These are phyloP conservation scores for Aspergillus sergii DNA, from an alignment of 2,329 filamentous ascomycete species.

Conservation along the genomic window DNA sequence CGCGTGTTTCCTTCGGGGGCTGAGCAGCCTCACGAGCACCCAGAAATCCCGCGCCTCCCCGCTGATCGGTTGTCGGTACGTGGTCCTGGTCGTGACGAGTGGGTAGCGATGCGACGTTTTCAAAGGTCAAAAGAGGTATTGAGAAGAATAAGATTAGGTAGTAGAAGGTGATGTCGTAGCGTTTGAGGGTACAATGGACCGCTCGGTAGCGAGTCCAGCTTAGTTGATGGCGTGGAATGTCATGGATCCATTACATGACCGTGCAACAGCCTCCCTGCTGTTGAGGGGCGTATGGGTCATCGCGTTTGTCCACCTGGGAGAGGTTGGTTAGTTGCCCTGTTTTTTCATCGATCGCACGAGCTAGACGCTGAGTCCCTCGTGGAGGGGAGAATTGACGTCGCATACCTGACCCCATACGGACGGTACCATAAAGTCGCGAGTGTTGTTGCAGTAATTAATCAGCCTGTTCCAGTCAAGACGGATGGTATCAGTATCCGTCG, in stretches of 20 bases:
- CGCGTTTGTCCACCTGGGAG: conserved; percentile 78
- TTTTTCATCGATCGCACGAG: neutral
- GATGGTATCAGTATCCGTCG: conserved; percentile 8
- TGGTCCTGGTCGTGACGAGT: neutral
- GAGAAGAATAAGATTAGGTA: conserved; percentile 20
- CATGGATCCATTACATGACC: conserved; percentile 72
- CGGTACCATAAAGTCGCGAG: conserved; percentile 98
- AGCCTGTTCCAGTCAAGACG: conserved; percentile 61
- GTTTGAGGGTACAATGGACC: conserved; percentile 24
- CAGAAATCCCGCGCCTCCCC: conserved; percentile 6
- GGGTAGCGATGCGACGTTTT: neutral
- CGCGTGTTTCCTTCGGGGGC: conserved; percentile 20
- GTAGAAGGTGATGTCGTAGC: conserved; percentile 25
- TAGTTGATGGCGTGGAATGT: conserved; percentile 24
- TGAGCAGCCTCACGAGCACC: conserved; percentile 14
- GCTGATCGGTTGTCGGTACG: neutral
- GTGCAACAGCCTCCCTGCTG: conserved; percentile 90
- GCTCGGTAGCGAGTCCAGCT: conserved; percentile 26
- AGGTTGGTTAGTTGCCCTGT: conserved; percentile 6
- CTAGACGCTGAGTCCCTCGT: neutral
- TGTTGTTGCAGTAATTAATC: conserved; percentile 97
- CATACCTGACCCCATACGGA: conserved; percentile 85
- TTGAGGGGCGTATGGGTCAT: conserved; percentile 98
- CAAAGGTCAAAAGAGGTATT: conserved; percentile 11
- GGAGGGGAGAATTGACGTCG: conserved; percentile 11